Conservation (phyloP, 257 asterid species). For the Solanum etuberosum region DNA sequence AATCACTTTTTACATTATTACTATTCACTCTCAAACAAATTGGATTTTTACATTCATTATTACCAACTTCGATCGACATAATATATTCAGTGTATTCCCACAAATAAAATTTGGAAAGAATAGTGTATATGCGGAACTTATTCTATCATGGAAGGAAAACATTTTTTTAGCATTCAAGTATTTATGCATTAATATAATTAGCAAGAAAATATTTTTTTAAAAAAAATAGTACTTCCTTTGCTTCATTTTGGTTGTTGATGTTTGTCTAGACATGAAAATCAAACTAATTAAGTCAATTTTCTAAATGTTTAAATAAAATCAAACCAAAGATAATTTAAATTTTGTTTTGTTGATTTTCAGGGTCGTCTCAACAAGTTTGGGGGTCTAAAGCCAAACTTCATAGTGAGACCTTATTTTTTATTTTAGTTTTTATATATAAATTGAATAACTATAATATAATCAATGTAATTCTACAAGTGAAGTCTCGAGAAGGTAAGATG, state of each 20-base stretch:
- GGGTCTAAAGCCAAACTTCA: rapidly evolving
- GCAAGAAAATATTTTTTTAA: background rate
- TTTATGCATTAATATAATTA: background rate
- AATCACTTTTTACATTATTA: background rate
- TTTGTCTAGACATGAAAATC: background rate
- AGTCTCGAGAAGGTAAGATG: background rate
- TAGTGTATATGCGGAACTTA: background rate
- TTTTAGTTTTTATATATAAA: no score
- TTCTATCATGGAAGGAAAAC: background rate
- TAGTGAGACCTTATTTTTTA: background rate
- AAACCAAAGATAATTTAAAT: background rate
- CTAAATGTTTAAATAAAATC: no score
- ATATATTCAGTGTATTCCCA: background rate
- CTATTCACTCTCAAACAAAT: background rate
- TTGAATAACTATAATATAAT: no score
- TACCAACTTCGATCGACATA: background rate
- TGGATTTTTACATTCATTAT: background rate
- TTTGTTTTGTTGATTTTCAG: background rate
- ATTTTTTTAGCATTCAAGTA: background rate
- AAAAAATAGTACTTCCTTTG: background rate
- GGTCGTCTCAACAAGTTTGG: background rate
- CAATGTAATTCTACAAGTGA: background rate
- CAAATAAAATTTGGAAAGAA: no score
- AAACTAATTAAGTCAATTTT: no score
- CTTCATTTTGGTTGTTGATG: background rate